Base-by-base conservation (phyloP, 441 rosid genomes). In the Brassica balearica region DNA sequence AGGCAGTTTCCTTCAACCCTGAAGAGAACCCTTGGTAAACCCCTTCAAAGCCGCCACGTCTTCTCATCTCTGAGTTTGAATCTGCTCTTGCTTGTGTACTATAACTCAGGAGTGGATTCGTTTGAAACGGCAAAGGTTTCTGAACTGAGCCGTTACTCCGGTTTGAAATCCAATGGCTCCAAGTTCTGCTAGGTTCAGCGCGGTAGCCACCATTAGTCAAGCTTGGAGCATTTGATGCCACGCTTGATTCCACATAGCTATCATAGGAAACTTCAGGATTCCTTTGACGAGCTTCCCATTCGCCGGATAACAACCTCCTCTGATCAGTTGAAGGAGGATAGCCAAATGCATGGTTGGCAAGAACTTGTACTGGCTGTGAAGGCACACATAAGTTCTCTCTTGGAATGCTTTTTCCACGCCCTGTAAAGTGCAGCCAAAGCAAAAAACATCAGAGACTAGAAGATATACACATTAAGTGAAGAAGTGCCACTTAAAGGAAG, bases 81-180 rank as follows among this genome's bases (percentile, higher is more conserved):
- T 27, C 75, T 36, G 68, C 75, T 69, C 72, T 74, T 74, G 61
- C 53, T 69, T 79, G 78, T 12, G 79, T 0, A 20, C 41, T 74
- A 63, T 86, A 84, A 77, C 80, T 86, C 75, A 89, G 71, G 87
- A 68, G 84, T 4, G 91, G 87, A 77, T 65, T 87, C 29, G 74
- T 48, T 82, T 88, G 94, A 81, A 58, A 86, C 8, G 91, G 68
- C 67, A 87, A 59, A 12, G 89, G 72, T 79, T 78, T 91, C 85
- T 89, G 92, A 82, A 53, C 86, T 75, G 88, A 84, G 83, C 84
- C 83, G 73, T 76, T 73, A 69, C 72, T 76, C 80, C 82, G 81
- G 65, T 85, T 90, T 19, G 88, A 79, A 86, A 82, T 82, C 27
- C 91, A 79, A 51, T 74, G 83, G 75, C 90, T 76, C 92, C 89